Percentiles rank a stretch among this genome's conserved stretches.
Evolutionary conservation across 768 basidiomycete genomes (phyloP).

Genomic region (Mycena olivaceomarginata): DNA sequence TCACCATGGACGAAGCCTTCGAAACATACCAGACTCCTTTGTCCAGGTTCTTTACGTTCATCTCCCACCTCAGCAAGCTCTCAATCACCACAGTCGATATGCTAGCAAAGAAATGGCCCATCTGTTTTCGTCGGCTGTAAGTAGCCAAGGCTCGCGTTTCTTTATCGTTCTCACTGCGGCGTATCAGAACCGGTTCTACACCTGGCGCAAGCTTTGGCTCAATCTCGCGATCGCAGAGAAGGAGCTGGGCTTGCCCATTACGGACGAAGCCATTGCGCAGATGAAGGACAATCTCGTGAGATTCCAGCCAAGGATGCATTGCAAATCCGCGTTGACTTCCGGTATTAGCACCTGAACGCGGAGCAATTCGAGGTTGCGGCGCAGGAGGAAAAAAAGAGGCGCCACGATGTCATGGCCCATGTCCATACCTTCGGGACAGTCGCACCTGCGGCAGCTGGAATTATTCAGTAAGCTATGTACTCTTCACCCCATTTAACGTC

Average conservation of each 20-base stretch:
- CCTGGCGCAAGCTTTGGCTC: conserved; percentile 97
- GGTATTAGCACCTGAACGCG: conserved; percentile 82
- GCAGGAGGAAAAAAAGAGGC: conserved; percentile 95
- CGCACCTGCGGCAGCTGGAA: conserved; percentile 95
- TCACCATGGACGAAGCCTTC: conserved; percentile 63
- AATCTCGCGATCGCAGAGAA: conserved; percentile 98
- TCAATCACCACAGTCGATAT: conserved; percentile 83
- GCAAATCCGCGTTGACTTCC: conserved; percentile 27
- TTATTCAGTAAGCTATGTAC: conserved; percentile 85
- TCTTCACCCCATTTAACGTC: neutral
- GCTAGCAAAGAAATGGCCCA: conserved; percentile 99
- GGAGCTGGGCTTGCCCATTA: conserved; percentile 92
- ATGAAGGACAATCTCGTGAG: conserved; percentile 95
- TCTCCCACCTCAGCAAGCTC: neutral
- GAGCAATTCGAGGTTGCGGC: conserved; percentile 96
- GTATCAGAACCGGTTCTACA: conserved; percentile 91
- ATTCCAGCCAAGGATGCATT: conserved; percentile 7
- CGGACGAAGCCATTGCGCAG: conserved; percentile 93
- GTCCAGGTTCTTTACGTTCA: conserved; percentile 72
- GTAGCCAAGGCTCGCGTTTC: conserved; percentile 49
- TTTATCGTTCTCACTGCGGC: conserved; percentile 5
- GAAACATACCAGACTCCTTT: conserved; percentile 90
- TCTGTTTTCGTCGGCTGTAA: conserved; percentile 94
- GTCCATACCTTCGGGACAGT: conserved; percentile 97
- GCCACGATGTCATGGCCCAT: conserved; percentile 99